Evolutionary conservation across 257 asterid species (phyloP).

Genomic region (Solanum infundibuliforme): DNA sequence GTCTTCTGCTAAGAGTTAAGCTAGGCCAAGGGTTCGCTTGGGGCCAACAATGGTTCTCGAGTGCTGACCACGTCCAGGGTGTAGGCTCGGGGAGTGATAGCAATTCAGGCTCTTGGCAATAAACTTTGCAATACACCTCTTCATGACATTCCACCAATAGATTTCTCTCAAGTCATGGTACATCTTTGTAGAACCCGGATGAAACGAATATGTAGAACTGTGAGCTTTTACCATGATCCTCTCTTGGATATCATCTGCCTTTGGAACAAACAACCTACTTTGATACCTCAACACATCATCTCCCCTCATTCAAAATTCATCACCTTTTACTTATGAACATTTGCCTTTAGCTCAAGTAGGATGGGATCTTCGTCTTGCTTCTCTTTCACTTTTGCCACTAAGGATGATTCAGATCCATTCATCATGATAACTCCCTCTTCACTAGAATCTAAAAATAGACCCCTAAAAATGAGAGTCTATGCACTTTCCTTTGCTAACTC

Average conservation of each 20-base stretch:
- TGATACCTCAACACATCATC: background rate
- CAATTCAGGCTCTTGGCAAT: no score
- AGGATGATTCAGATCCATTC: background rate
- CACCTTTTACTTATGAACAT: no score
- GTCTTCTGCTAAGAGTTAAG: no score
- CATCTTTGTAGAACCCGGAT: background rate
- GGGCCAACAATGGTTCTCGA: no score
- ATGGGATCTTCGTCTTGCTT: no score
- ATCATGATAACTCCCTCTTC: background rate
- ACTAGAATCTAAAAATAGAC: background rate
- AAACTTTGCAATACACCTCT: background rate
- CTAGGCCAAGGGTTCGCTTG: no score
- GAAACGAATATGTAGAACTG: background rate
- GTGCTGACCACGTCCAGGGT: no score
- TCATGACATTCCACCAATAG: background rate
- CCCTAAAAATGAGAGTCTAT: background rate
- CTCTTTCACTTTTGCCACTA: background rate
- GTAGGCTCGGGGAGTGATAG: no score
- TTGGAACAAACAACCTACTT: background rate
- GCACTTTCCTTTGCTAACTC: background rate
- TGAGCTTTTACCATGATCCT: background rate
- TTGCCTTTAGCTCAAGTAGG: no score
- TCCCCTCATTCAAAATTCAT: no score
- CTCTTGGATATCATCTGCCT: background rate
- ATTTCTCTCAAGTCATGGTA: background rate